Conservation (phyloP, 805 yeast species). For the Cyberlindnera amylophila region DNA sequence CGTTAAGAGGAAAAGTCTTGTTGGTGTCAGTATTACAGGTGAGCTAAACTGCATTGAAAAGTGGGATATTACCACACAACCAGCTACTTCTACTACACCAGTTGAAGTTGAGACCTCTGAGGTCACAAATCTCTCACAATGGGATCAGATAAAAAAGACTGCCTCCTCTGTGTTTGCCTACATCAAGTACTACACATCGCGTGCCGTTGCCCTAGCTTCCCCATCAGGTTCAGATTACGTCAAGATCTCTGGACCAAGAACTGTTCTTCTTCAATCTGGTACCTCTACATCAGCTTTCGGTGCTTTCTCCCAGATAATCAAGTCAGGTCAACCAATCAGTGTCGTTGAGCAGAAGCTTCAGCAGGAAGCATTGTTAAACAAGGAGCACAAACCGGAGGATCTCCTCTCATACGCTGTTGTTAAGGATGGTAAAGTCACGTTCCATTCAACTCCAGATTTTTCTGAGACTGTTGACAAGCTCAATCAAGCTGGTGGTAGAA, state of each 20-base stretch:
- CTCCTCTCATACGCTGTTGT: slow-evolving; percentile 47
- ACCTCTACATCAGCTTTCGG: slow-evolving; percentile 1
- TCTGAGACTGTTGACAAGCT: slow-evolving; percentile 31
- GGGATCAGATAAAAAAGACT: neutral
- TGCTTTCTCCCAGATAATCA: neutral
- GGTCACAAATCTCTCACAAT: neutral
- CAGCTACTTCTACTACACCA: neutral
- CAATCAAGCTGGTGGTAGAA: no score
- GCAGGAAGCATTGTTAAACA: neutral
- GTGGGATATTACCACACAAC: neutral
- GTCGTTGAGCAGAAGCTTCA: slow-evolving; percentile 11
- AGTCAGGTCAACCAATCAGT: slow-evolving; percentile 9
- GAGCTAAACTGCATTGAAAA: slow-evolving; percentile 14
- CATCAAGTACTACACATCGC: neutral
- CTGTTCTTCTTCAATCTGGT: slow-evolving; percentile 22
- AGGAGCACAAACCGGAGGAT: slow-evolving; percentile 34
- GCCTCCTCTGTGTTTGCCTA: neutral
- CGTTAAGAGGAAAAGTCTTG: slow-evolving; percentile 41
- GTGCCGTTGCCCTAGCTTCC: neutral
- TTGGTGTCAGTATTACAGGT: slow-evolving; percentile 51
- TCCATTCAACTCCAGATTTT: slow-evolving; percentile 43
- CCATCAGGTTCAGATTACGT: slow-evolving; percentile 33
- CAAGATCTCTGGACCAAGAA: slow-evolving; percentile 48
- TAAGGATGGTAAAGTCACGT: slow-evolving; percentile 37
- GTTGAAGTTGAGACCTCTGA: slow-evolving; percentile 1